phyloP scores from a whole-genome alignment of 495 filamentous ascomycete species.

The Delitschia confertaspora region DNA sequence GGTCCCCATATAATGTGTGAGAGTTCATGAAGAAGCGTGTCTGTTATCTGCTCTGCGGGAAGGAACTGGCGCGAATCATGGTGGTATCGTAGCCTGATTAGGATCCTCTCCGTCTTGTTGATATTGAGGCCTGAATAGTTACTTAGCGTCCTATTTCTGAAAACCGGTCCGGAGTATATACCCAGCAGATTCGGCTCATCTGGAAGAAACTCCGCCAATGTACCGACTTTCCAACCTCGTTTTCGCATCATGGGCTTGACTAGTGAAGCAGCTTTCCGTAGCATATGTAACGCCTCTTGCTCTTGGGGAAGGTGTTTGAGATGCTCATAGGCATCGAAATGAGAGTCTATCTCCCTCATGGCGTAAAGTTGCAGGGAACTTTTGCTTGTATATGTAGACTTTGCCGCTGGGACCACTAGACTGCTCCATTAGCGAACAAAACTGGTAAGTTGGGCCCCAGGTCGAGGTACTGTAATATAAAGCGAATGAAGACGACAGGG shows the following conservation, averaged over 20 bases:
- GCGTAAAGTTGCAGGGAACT: background rate
- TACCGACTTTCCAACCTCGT: constrained; percentile 67
- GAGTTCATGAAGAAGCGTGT: constrained; percentile 94
- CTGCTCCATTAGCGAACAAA: too few relatives aligned
- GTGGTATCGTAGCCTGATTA: constrained; percentile 71
- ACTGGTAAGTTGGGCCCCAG: too few relatives aligned
- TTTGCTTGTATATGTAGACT: background rate
- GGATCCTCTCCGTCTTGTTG: constrained; percentile 67
- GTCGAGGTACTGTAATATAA: too few relatives aligned
- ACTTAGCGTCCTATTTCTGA: background rate
- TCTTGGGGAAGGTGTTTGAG: constrained; percentile 61
- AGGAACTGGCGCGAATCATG: constrained; percentile 70
- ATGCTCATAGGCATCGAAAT: constrained; percentile 72
- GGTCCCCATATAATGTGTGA: constrained; percentile 79
- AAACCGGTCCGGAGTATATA: too few relatives aligned
- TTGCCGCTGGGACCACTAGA: background rate
- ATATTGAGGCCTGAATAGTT: constrained; percentile 57
- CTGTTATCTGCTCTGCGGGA: constrained; percentile 66
- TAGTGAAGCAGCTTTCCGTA: constrained; percentile 76
- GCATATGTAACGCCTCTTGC: constrained; percentile 68
- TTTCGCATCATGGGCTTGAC: constrained; percentile 96
- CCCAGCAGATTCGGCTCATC: constrained; percentile 65
- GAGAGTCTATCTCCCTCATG: constrained; percentile 46
- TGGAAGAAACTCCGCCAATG: constrained; percentile 80
- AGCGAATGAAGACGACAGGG: constrained; percentile 6